Base-by-base conservation (phyloP, 345 rosid species). In the Melastoma malabathricum region DNA sequence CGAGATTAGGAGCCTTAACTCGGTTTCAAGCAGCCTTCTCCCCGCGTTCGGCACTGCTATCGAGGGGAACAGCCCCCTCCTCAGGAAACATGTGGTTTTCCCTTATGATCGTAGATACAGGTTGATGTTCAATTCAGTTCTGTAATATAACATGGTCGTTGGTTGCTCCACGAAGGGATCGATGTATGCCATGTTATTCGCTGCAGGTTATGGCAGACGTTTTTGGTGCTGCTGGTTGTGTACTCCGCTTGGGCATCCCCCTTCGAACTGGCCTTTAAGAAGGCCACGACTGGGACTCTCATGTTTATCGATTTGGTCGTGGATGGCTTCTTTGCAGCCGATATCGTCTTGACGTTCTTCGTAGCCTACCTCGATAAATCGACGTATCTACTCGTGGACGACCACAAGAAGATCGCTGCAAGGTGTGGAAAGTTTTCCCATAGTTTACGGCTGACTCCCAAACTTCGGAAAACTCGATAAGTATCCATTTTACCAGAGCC, bases 191-290 rank as follows among this genome's bases (percentile, higher is more conserved):
- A 17, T 51, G 19, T 51, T 51, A 14, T 6, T 5, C 51, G 7
- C 38, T 54, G 76, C 61, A 86, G 98, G 60, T 65, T 63, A 71
- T 86, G 98, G 98, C 87, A 86, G 51, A 68, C 89, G 10, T 74
- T 75, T 50, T 73, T 92, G 19, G 95, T 86, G 59, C 60, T 61
- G 15, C 59, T 92, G 56, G 95, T 86, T 55, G 63, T 77, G 0
- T 86, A 92, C 76, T 84, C 95, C 0, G 86, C 95, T n/a, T 92
- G 98, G 98, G 83, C 85, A 46, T 78, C 96, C 15, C 70, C 76
- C 1, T 92, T 92, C 27, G 93, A 84, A 68, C 55, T 92, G 5
- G 96, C 96, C 2, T 92, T 92, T 63, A 71, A 29, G 39, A 79
- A 38, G 67, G 78, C 79, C 1, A 69, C 80, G 0, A 72, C 72